phyloP scores from a whole-genome alignment of 257 asterid genomes.

The Solanum pennellii region DNA sequence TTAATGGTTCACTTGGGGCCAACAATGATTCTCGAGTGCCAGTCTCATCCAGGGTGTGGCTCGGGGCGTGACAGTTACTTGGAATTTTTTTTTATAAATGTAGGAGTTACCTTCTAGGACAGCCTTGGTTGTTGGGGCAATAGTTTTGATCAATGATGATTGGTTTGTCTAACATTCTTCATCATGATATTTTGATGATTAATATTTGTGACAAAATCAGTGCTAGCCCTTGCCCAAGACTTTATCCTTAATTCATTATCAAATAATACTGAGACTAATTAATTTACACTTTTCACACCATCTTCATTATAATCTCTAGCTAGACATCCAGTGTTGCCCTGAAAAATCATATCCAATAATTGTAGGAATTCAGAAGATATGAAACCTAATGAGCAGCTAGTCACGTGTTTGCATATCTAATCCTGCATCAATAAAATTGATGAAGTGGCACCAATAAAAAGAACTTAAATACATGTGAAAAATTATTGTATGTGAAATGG shows the following conservation, averaged over 20 bases:
- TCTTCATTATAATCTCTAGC: conserved; percentile 36
- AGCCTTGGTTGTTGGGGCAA: conserved; percentile 41
- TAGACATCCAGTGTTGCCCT: conserved; percentile 47
- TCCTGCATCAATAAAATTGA: too few species aligned
- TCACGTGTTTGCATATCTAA: too few species aligned
- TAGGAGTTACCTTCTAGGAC: conserved; percentile 14
- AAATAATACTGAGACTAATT: conserved; percentile 5
- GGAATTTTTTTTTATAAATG: too few species aligned
- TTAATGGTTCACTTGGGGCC: too few species aligned
- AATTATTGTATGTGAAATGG: too few species aligned
- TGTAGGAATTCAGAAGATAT: not conserved
- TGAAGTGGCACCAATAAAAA: too few species aligned
- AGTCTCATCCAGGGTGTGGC: too few species aligned
- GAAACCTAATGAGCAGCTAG: too few species aligned
- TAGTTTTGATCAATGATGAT: conserved; percentile 61
- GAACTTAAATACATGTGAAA: too few species aligned
- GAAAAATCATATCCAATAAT: not conserved
- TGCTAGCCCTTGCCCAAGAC: conserved; percentile 60
- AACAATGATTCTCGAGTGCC: too few species aligned
- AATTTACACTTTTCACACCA: conserved; percentile 49
- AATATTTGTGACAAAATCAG: conserved; percentile 40
- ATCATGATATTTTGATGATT: conserved; percentile 30
- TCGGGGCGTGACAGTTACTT: too few species aligned
- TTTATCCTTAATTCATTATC: conserved; percentile 50
- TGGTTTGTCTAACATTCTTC: conserved; percentile 50